phyloP scores from a whole-genome alignment of 2,329 filamentous ascomycete genomes.

The Pyrenophora tritici-repentis region DNA sequence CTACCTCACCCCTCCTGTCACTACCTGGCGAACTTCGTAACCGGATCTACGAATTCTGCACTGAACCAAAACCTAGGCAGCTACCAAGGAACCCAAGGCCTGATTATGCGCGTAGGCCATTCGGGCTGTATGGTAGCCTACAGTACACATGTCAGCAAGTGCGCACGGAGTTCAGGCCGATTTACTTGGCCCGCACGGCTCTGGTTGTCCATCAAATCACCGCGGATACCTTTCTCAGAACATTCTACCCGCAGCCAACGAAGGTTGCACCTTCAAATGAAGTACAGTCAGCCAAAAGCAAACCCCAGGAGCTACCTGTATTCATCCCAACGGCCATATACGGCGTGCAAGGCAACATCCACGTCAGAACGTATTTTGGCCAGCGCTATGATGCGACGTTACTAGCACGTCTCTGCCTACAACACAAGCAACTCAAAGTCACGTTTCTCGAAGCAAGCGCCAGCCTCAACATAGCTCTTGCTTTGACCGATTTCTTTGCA shows the following conservation, averaged over 20 bases:
- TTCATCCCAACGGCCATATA: neutral
- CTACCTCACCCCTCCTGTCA: neutral
- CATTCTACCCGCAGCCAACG: neutral
- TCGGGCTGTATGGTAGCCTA: neutral
- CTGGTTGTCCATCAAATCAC: neutral
- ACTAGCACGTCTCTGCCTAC: neutral
- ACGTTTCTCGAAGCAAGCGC: neutral
- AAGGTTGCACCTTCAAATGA: neutral
- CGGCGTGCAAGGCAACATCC: neutral
- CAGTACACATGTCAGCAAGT: neutral
- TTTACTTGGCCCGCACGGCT: neutral
- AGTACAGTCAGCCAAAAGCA: fast-evolving
- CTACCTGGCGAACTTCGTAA: constrained; percentile 7
- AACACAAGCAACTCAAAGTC: neutral
- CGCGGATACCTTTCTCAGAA: neutral
- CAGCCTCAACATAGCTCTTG: neutral
- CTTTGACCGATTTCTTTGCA: neutral
- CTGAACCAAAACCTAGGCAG: no score
- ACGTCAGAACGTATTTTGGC: neutral
- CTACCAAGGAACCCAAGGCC: no score
- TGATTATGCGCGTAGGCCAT: no score
- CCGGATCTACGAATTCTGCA: constrained; percentile 5
- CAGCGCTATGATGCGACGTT: neutral
- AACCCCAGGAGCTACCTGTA: fast-evolving
- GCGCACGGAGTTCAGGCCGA: neutral